phyloP scores from a whole-genome alignment of 2,329 filamentous ascomycete species.

The Botryotinia calthae region DNA sequence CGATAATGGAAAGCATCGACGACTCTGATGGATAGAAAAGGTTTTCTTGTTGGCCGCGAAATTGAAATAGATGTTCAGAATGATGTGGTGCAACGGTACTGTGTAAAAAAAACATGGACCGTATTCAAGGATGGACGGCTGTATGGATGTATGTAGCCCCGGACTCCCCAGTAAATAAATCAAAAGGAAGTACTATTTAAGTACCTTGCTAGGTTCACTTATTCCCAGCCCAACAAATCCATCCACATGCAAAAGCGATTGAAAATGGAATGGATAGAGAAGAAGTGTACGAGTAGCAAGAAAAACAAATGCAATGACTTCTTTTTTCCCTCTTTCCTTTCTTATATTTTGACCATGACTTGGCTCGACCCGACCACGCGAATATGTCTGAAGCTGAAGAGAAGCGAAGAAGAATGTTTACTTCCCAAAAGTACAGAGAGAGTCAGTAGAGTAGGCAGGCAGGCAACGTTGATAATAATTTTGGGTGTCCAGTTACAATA shows the following conservation, averaged over 20 bases:
- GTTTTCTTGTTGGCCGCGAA: slow-evolving; percentile 10
- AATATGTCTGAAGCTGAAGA: neutral
- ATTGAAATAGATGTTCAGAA: slow-evolving; percentile 10
- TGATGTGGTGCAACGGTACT: slow-evolving; percentile 15
- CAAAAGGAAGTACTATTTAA: slow-evolving; percentile 2
- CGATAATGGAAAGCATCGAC: slow-evolving; percentile 13
- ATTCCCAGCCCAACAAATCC: slow-evolving; percentile 38
- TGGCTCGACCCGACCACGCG: neutral
- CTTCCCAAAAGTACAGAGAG: neutral
- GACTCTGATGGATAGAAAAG: slow-evolving; percentile 14
- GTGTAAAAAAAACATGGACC: neutral
- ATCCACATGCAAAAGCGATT: slow-evolving; percentile 24
- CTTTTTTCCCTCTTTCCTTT: neutral
- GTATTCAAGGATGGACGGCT: slow-evolving; percentile 7
- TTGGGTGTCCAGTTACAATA: neutral
- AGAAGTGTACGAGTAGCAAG: neutral
- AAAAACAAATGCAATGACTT: neutral
- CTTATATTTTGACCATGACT: neutral
- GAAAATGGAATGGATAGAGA: slow-evolving; percentile 24
- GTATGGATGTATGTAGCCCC: slow-evolving; percentile 6
- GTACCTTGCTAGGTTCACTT: slow-evolving; percentile 42
- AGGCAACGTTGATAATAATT: neutral
- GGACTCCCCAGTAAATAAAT: slow-evolving; percentile 8
- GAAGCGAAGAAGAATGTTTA: neutral
- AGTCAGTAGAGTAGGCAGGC: too few species aligned